These are phyloP conservation scores for Alternaria dauci DNA, from an alignment of 2,329 filamentous ascomycete species.

Conservation along the genomic window DNA sequence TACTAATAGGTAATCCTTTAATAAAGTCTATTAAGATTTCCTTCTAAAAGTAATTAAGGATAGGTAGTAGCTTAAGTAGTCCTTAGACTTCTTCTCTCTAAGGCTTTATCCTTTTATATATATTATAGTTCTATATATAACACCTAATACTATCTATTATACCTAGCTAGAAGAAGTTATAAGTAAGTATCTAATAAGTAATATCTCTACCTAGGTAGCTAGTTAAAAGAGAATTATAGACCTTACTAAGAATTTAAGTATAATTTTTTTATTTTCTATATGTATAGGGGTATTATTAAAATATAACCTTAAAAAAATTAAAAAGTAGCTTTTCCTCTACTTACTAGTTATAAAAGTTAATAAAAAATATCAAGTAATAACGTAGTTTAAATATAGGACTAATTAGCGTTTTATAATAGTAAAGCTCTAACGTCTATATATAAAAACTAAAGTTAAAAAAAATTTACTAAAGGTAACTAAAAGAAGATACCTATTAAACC, in stretches of 20 bases:
- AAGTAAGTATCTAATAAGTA: not conserved
- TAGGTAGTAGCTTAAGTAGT: slow-evolving; percentile 6
- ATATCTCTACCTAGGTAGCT: not conserved
- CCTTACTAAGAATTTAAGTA: not conserved
- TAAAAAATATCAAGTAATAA: too few species aligned
- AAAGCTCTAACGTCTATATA: too few species aligned
- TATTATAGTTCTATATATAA: not conserved
- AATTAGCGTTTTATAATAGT: too few species aligned
- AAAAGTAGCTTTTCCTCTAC: too few species aligned
- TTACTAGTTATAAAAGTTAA: too few species aligned
- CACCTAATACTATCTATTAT: not conserved
- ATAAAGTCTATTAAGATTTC: slow-evolving; percentile 10
- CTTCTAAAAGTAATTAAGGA: not conserved
- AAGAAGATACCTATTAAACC: too few species aligned
- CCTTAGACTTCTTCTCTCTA: not conserved
- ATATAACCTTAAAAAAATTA: too few species aligned
- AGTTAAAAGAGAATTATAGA: not conserved
- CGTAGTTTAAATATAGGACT: too few species aligned
- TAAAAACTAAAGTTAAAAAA: too few species aligned
- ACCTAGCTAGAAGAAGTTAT: not conserved
- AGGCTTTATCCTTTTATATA: not conserved
- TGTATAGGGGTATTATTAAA: too few species aligned
- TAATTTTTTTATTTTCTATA: too few species aligned
- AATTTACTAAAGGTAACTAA: too few species aligned
- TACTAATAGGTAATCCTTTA: not conserved